phyloP scores from a whole-genome alignment of 495 filamentous ascomycete genomes.

The Acidomyces sp. region DNA sequence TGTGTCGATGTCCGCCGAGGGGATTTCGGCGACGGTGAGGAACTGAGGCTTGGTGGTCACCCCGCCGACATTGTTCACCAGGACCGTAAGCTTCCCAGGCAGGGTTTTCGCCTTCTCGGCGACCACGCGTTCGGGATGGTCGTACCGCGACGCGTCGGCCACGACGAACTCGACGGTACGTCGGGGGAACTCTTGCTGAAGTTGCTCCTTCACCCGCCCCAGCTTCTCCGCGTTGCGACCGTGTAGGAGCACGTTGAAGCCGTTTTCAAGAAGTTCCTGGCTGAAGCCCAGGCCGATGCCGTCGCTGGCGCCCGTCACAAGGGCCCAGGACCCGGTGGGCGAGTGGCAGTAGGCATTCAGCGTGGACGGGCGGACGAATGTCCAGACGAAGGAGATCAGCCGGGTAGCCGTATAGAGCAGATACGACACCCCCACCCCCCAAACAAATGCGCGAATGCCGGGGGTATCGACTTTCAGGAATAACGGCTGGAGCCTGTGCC shows the following conservation, averaged over 20 bases:
- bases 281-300: conserved; percentile 41
- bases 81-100: conserved; percentile 26
- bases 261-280: conserved; percentile 21
- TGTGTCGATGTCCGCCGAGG: conserved; percentile 14
- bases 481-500: too few relatives aligned
- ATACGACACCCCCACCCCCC: too few relatives aligned
- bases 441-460: too few relatives aligned
- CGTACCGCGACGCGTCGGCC: conserved; percentile 25
- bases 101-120: conserved; percentile 15
- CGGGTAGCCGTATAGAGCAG: too few relatives aligned
- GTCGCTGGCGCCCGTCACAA: conserved; percentile 47
- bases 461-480: too few relatives aligned
- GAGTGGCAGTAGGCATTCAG: neutral
- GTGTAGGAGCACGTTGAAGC: conserved; percentile 48
- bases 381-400: neutral
- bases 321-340: conserved; percentile 34
- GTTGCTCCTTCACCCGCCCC: conserved; percentile 19
- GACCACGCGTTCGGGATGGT: conserved; percentile 19
- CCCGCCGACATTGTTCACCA: conserved; percentile 41
- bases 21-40: conserved; percentile 19
- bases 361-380: neutral
- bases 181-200: conserved; percentile 26
- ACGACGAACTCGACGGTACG: conserved; percentile 22
- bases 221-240: conserved; percentile 41
- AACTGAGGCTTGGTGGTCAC: conserved; percentile 13